These are phyloP conservation scores for Metschnikowia matae DNA, from an alignment of 805 yeast species.

Conservation along the genomic window DNA sequence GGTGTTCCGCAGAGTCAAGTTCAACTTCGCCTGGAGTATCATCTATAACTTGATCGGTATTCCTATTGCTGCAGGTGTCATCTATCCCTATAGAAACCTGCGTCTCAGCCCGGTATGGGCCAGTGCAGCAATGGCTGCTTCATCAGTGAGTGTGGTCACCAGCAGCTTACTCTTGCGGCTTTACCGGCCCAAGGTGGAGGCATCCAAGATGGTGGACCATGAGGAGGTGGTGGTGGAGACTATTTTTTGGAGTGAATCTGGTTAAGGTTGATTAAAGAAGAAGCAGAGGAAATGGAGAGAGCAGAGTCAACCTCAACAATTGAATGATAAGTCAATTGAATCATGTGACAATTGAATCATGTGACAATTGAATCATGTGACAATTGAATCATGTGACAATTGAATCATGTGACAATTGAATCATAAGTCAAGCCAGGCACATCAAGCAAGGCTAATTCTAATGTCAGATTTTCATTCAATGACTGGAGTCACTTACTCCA, in stretches of 20 bases:
- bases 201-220: background rate
- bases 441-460: too few species aligned
- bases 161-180: conserved; percentile 52
- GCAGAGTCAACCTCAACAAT: too few species aligned
- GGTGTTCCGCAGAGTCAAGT: conserved; percentile 50
- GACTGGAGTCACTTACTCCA: too few species aligned
- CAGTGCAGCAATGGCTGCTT: conserved; percentile 61
- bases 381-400: too few species aligned
- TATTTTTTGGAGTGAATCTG: background rate
- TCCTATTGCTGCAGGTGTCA: conserved; percentile 66
- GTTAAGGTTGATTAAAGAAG: too few species aligned
- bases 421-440: too few species aligned
- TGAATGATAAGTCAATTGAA: too few species aligned
- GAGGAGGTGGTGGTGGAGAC: background rate
- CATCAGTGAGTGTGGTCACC: conserved; percentile 54
- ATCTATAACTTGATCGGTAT: conserved; percentile 54
- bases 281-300: too few species aligned
- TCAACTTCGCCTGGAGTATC: conserved; percentile 59
- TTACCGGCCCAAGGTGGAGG: conserved; percentile 37
- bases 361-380: too few species aligned
- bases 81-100: conserved; percentile 52
- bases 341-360: too few species aligned
- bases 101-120: conserved; percentile 63
- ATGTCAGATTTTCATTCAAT: too few species aligned
- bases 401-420: too few species aligned